Evolutionary conservation across 1,284 basidiomycete species (phyloP), one percentile per base, ranked within the genome.

Genomic region (Ustilago trichophora): DNA sequence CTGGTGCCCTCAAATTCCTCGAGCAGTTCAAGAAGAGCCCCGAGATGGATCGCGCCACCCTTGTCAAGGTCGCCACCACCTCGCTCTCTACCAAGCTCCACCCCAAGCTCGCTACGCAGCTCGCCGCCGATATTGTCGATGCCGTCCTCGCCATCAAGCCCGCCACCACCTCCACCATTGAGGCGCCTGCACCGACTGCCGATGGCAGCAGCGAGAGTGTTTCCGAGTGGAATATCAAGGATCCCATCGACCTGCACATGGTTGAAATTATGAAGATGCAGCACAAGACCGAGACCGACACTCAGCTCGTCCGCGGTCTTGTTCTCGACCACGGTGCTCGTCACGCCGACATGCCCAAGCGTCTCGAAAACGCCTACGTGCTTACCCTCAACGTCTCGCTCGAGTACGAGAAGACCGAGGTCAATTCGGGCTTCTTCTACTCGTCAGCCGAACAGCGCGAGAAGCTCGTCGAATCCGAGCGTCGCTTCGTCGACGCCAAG

Each of bases 201-300:
- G 77, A 80, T 44, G 76, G 76, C 40, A 64, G 51, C 47, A 68
- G 71, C 43, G 78, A 78, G 46, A 53, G 45, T n/a, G 66, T 78
- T 9, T 56, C 47, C 10, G 73, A 80, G 35, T 79, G 78, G 77
- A 55, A 73, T 58, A 66, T 73, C 45, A 72, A 67, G 42, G 75
- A 80, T 42, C 93, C 94, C 40, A 96, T 99, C 80, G 96, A 99
- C 84, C 85, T 99, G 66, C 95, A 98, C 85, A 99, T 99, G 96
- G 87, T 99, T 53, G 96, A 99, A 84, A 90, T 98, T 76, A 98
- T 98, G 95, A 98, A 98, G 86, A 99, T 99, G 96, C 95, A 98
- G 83, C 96, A 99, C 85, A 90, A 93, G 80, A 94, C 91, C 47
- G 93, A 96, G 58, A 93, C 92, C 37, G 96, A 99, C 83, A 98